A percentile compares a stretch with the other conserved stretches of the same genome.
Conservation (phyloP, 768 basidiomycete species). For the Auriscalpium microsporum region DNA sequence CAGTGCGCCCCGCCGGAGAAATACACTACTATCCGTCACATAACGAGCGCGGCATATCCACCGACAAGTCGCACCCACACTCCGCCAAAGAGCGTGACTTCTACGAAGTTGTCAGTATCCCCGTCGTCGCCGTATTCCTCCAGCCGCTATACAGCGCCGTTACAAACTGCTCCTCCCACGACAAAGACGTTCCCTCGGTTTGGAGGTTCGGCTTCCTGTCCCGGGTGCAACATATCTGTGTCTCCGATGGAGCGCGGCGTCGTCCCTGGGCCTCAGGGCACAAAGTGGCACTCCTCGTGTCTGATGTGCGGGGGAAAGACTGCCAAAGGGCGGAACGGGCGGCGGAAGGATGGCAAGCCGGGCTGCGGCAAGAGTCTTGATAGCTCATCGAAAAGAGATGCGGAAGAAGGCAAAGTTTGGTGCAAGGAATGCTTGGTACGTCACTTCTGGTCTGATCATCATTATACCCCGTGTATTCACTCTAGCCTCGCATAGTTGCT, state of each 20-base stretch:
- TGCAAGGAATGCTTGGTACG: slow-evolving; percentile 75
- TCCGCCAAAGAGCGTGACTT: neutral
- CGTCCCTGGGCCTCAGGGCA: slow-evolving; percentile 76
- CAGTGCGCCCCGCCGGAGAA: slow-evolving; percentile 41
- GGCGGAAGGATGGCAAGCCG: slow-evolving; percentile 49
- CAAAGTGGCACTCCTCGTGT: slow-evolving; percentile 72
- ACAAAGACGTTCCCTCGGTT: slow-evolving; percentile 40
- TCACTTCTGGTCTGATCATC: slow-evolving; percentile 5
- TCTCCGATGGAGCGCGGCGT: slow-evolving; percentile 82
- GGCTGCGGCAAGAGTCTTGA: slow-evolving; percentile 82
- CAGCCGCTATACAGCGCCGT: slow-evolving; percentile 33
- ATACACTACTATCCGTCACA: slow-evolving; percentile 26
- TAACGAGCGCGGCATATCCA: slow-evolving; percentile 6
- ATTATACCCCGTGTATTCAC: neutral
- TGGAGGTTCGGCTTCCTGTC: slow-evolving; percentile 54
- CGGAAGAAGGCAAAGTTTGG: slow-evolving; percentile 58
- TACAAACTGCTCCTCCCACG: slow-evolving; percentile 29
- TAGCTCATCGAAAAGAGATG: slow-evolving; percentile 70
- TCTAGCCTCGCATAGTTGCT: slow-evolving; percentile 36
- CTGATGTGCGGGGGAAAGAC: slow-evolving; percentile 73
- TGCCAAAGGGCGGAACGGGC: slow-evolving; percentile 30
- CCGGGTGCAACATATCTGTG: slow-evolving; percentile 65
- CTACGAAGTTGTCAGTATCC: slow-evolving; percentile 14
- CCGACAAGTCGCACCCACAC: slow-evolving; percentile 9
- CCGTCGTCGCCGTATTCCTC: slow-evolving; percentile 19